Percentiles rank a stretch among this genome's conserved stretches.
Evolutionary conservation across 2,329 filamentous ascomycete species (phyloP).

Genomic region (Paecilomyces dactylethromorphus): DNA sequence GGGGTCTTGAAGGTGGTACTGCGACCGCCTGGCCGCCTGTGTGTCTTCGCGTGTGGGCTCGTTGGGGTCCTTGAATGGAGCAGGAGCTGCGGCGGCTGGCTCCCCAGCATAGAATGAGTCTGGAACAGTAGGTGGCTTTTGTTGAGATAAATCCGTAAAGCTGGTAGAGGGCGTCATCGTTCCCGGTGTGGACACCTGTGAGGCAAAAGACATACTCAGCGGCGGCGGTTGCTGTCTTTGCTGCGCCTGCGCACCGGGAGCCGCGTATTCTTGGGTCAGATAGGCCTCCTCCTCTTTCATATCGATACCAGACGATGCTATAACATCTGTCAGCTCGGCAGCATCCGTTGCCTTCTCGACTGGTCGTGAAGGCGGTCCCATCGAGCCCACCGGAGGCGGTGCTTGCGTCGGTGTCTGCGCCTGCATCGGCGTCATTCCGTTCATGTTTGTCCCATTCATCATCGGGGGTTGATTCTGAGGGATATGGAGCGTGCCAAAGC

Average conservation of each 20-base stretch:
- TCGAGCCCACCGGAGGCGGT: conserved; percentile 38
- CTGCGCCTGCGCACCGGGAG: conserved; percentile 32
- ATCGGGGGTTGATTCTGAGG: conserved; percentile 25
- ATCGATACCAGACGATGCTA: conserved; percentile 81
- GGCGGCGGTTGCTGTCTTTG: conserved; percentile 42
- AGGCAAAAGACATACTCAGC: conserved; percentile 36
- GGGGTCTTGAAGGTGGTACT: conserved; percentile 65
- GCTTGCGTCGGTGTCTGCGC: conserved; percentile 27
- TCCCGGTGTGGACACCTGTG: conserved; percentile 35
- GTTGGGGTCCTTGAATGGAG: conserved; percentile 60
- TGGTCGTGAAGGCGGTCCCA: conserved; percentile 59
- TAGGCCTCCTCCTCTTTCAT: conserved; percentile 79
- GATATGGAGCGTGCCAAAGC: conserved; percentile 44
- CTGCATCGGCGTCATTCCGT: conserved; percentile 45
- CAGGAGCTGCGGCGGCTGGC: conserved; percentile 57
- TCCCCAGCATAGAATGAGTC: conserved; percentile 59
- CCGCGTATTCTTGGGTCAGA: conserved; percentile 53
- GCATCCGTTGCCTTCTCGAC: conserved; percentile 46
- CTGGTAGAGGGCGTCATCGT: conserved; percentile 39
- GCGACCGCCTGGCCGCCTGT: conserved; percentile 55
- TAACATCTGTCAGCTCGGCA: conserved; percentile 73
- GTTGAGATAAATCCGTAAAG: conserved; percentile 42
- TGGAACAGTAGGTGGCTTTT: conserved; percentile 51
- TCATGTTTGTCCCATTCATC: conserved; percentile 41
- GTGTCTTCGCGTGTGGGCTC: conserved; percentile 58